These are phyloP conservation scores for Auricularia heimuer DNA, from an alignment of 768 basidiomycete species.

Conservation along the genomic window DNA sequence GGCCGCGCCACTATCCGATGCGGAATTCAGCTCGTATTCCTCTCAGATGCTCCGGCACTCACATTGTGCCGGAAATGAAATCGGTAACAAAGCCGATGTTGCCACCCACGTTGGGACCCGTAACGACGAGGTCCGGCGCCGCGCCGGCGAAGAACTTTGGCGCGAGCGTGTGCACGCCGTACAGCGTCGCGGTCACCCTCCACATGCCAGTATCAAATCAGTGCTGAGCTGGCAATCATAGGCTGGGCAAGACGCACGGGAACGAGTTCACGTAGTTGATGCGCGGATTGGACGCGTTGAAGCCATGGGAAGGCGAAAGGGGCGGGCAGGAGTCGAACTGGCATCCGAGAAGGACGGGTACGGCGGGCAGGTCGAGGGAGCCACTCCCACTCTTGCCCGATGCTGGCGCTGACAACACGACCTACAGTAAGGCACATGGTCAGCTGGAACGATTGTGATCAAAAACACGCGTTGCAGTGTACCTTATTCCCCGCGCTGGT, in stretches of 20 bases:
- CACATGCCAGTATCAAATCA: not conserved
- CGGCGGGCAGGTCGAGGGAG: conserved; percentile 22
- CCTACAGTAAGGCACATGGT: conserved; percentile 10
- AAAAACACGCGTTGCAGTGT: not conserved
- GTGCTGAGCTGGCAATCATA: no score
- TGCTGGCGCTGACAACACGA: conserved; percentile 36
- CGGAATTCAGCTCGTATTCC: no score
- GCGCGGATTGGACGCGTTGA: conserved; percentile 23
- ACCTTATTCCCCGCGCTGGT: conserved; percentile 18
- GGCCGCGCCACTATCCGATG: conserved; percentile 33
- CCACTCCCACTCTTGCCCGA: conserved; percentile 38
- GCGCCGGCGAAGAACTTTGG: conserved; percentile 28
- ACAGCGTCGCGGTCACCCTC: conserved; percentile 24
- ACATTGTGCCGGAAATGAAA: conserved; percentile 33
- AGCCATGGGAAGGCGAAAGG: conserved; percentile 34
- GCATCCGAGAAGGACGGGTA: conserved; percentile 23
- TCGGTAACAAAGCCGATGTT: conserved; percentile 23
- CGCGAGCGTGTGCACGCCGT: conserved; percentile 37
- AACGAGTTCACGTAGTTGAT: conserved; percentile 37
- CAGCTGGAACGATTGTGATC: not conserved
- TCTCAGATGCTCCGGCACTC: conserved; percentile 10
- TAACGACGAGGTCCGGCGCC: conserved; percentile 35
- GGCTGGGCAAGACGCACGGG: conserved; percentile 18
- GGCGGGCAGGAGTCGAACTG: conserved; percentile 34
- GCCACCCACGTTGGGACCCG: conserved; percentile 36